Conservation (phyloP, 163 green algal species). For the Chlorella variabilis region DNA sequence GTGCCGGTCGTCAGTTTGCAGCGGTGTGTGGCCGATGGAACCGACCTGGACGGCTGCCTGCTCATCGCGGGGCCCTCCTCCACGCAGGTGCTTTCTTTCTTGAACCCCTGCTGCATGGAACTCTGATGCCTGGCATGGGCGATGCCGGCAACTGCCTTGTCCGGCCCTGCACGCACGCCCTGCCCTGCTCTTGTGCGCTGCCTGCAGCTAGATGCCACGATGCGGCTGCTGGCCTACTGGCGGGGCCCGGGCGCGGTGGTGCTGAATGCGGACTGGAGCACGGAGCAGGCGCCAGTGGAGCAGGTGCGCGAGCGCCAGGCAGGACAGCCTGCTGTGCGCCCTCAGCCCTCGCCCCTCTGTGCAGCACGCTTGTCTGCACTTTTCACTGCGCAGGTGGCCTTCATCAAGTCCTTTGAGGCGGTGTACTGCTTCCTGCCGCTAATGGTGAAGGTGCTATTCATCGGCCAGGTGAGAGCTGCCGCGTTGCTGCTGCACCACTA, state of each 20-base stretch:
- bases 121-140: too few species aligned
- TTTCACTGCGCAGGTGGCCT: conserved; percentile 30
- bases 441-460: conserved; percentile 51
- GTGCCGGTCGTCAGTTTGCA: conserved; percentile 16
- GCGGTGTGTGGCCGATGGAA: background rate
- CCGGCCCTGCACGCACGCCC: too few species aligned
- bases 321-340: too few species aligned
- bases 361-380: too few species aligned
- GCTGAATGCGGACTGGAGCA: conserved; percentile 59
- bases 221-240: conserved; percentile 51
- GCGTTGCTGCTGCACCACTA: too few species aligned
- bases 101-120: too few species aligned
- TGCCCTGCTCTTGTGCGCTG: too few species aligned
- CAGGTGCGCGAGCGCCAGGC: background rate
- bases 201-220: conserved; percentile 47
- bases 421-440: conserved; percentile 68
- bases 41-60: conserved; percentile 25
- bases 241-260: conserved; percentile 27
- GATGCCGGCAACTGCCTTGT: too few species aligned
- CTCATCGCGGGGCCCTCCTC: conserved; percentile 19
- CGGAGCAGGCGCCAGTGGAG: conserved; percentile 10
- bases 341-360: too few species aligned
- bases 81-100: background rate
- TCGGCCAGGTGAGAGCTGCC: background rate
- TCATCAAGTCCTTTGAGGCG: conserved; percentile 54